Base-by-base conservation (phyloP, 345 rosid species). In the Eucalyptus caleyi region DNA sequence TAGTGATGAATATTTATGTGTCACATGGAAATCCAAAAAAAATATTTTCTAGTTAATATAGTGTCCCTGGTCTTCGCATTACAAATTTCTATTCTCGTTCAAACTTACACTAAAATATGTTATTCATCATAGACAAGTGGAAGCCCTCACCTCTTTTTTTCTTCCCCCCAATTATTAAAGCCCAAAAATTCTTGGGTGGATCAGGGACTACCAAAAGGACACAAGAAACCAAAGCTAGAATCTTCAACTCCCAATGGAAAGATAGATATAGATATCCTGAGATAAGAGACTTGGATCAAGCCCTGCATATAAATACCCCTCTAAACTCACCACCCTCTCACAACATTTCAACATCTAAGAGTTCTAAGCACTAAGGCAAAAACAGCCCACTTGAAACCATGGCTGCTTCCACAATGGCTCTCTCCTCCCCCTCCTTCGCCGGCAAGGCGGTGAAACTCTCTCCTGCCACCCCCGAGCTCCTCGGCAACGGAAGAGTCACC, bases 371-470 rank as follows among this genome's bases (percentile, higher is more conserved):
- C 11, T 6, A 18, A 34, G 81, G 44, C 24, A 5, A 34, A 69
- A 32, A 34, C 24, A 37, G 13, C 27, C 47, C 47, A 18, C 50
- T n/a, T 7, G 21, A 1, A 5, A 77, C 89, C 89, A 94, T 94
- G 97, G 96, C 98, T 6, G 91, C 97, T 86, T 91, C 97, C 5
- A 92, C 97, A 15, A 94, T 94, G 96, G 95, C 95, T 32, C 96
- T 96, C 65, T 95, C 97, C 82, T 96, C 98, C 91, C 93, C 96
- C 19, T 89, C 96, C 4, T 89, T 96, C 27, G 94, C 94, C 91
- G 97, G 97, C 7, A 90, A 91, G 94, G 96, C 97, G 0, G 94
- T 94, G 37, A 93, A 92, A 59, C 92, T 94, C 88, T 60, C 85
- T 11, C 85, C 85, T 21, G 27, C 47, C 47, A 11, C 92, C 37